phyloP scores from a whole-genome alignment of 164 flowering plant species.

The Magnolia kwangsiensis region DNA sequence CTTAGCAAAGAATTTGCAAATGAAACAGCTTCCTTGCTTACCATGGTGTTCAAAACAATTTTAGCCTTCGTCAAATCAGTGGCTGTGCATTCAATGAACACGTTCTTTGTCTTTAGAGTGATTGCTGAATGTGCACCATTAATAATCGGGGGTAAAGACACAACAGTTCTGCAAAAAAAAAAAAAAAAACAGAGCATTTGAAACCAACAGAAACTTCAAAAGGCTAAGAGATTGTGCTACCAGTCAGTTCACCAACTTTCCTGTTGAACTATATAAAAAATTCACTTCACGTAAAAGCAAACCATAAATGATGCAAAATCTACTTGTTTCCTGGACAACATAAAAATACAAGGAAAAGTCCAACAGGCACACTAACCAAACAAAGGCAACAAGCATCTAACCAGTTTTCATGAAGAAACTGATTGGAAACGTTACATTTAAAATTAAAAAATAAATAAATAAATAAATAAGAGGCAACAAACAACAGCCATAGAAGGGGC shows the following conservation, averaged over 20 bases:
- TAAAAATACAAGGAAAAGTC: neutral
- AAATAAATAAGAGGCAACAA: neutral
- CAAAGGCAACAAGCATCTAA: neutral
- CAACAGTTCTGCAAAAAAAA: slow-evolving; percentile 66
- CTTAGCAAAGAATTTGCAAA: neutral
- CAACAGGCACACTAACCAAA: neutral
- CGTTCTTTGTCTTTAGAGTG: slow-evolving; percentile 74
- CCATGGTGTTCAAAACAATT: slow-evolving; percentile 92
- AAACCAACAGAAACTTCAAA: neutral
- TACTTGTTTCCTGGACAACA: too few relatives aligned
- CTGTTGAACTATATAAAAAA: neutral
- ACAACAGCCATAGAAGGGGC: neutral
- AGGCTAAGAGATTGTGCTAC: neutral
- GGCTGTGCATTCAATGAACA: slow-evolving; percentile 93
- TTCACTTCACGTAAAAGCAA: neutral
- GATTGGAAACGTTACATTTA: neutral
- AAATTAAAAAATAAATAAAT: too few relatives aligned
- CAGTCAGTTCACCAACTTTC: neutral
- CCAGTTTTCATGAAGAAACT: neutral
- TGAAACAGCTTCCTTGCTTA: slow-evolving; percentile 20
- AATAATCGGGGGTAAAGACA: slow-evolving; percentile 92
- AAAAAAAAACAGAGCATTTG: neutral
- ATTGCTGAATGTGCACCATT: slow-evolving; percentile 97
- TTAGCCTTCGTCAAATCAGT: slow-evolving; percentile 94
- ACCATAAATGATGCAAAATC: neutral